Conservation (phyloP, 108 stramenopile species). For the Conticribra guillardii region DNA sequence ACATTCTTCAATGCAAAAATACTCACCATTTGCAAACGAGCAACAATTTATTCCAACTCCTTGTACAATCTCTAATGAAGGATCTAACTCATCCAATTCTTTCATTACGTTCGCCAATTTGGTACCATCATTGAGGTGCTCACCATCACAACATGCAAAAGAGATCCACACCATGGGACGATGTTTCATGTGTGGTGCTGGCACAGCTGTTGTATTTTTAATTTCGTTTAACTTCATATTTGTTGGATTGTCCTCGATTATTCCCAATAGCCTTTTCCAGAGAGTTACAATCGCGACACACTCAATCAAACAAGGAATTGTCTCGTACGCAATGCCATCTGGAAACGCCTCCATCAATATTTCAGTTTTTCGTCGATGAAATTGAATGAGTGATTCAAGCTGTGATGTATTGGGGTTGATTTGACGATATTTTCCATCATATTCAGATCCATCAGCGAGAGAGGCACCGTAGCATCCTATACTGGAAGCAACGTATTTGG, state of each 20-base stretch:
- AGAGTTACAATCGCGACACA: conserved; percentile 21
- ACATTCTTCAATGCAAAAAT: background rate
- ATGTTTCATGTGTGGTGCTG: background rate
- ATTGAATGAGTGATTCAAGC: conserved; percentile 26
- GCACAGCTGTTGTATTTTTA: background rate
- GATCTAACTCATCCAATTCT: conserved; percentile 34
- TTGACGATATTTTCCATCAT: conserved; percentile 54
- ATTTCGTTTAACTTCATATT: too few species aligned
- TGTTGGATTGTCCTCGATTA: too few species aligned
- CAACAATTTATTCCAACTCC: conserved; percentile 68
- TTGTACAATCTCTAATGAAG: conserved; percentile 26
- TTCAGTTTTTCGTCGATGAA: conserved; percentile 52
- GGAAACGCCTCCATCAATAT: conserved; percentile 25
- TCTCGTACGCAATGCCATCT: conserved; percentile 70
- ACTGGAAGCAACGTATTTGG: conserved; percentile 51
- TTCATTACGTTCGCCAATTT: conserved; percentile 46
- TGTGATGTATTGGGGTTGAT: conserved; percentile 4
- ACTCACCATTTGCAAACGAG: conserved; percentile 19
- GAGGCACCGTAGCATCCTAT: conserved; percentile 64
- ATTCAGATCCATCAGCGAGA: conserved; percentile 68
- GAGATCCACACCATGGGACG: conserved; percentile 54
- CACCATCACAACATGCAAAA: conserved; percentile 56
- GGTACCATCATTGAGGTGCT: conserved; percentile 61
- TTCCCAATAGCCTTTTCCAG: too few species aligned
- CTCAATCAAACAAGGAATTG: conserved; percentile 55